Percentiles rank a stretch among this genome's conserved stretches.
phyloP scores from a whole-genome alignment of 129 eudicot species.

The Gnaphalium uliginosum region DNA sequence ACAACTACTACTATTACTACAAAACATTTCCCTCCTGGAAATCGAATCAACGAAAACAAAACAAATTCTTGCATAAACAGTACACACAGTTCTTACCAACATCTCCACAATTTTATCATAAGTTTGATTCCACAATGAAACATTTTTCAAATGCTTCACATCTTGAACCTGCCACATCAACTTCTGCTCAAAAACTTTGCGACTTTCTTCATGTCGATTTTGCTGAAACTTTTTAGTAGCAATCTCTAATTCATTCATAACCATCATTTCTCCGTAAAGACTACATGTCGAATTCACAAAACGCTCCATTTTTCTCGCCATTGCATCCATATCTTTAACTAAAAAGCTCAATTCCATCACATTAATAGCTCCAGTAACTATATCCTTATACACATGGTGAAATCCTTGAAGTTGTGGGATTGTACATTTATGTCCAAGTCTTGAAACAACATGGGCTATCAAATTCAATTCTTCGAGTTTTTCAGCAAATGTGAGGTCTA shows the following conservation, averaged over 20 bases:
- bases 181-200: slow-evolving; percentile 74
- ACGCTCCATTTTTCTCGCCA: slow-evolving; percentile 82
- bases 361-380: slow-evolving; percentile 61
- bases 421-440: slow-evolving; percentile 73
- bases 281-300: slow-evolving; percentile 61
- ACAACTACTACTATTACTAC: slow-evolving; percentile 8
- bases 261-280: slow-evolving; percentile 72
- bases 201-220: slow-evolving; percentile 62
- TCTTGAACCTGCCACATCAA: slow-evolving; percentile 82
- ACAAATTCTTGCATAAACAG: slow-evolving; percentile 58
- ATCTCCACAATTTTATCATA: slow-evolving; percentile 78
- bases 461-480: slow-evolving; percentile 69
- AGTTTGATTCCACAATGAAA: slow-evolving; percentile 79
- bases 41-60: slow-evolving; percentile 51
- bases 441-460: slow-evolving; percentile 68
- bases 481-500: slow-evolving; percentile 68
- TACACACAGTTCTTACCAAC: slow-evolving; percentile 72
- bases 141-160: slow-evolving; percentile 64
- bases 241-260: slow-evolving; percentile 64
- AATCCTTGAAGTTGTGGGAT: slow-evolving; percentile 68
- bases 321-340: slow-evolving; percentile 89
- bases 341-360: slow-evolving; percentile 64
- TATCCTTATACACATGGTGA: slow-evolving; percentile 84
- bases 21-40: slow-evolving; percentile 36
- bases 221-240: slow-evolving; percentile 59